Base-by-base conservation (phyloP, 768 basidiomycete genomes). In the Russula ochroleuca region DNA sequence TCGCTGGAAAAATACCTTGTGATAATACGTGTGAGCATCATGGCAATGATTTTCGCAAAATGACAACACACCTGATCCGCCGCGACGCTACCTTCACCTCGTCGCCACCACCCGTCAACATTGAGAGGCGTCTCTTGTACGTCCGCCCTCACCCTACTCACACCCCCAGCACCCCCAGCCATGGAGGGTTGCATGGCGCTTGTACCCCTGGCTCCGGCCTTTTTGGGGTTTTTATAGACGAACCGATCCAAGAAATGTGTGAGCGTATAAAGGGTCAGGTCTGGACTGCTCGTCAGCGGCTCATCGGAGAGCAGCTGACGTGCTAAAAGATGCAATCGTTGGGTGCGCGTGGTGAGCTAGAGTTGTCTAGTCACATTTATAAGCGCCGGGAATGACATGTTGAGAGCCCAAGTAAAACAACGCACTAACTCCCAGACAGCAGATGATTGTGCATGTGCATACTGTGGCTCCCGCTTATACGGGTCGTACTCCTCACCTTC, bases 111-210 rank as follows among this genome's bases (percentile, higher is more conserved):
- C 55, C 72, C 78, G 50, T 84, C 84, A 43, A 88, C 85, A 70
- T 98, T 95, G 55, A 95, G 84, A 64, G 81, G 71, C 28, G 70
- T 72, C 3, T 76, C 74, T 53, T 75, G 76, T 35, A 81, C 76
- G 61, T 87, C 83, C 3, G 86, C 85, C 70, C 81, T 85, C 50
- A 85, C 72, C 47, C 93, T 80, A 75, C 88, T 92, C 45, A 92
- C 85, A 2, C 90, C 85, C 2, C 76, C 76, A 14, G 81, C 78
- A 62, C 87, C 87, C n/a, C 81, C 68, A 1, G 78, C 80, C 6
- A 89, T 88, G 1, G 87, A 85, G n/a, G 94, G 94, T 76, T 99
- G 96, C 97, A 98, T 98, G 59, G 91, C 90, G 65, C 88, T 92
- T 0, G 84, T 80, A n/a, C 94, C 95, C 71, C 86, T 88, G 9